Percentiles rank a stretch among this genome's conserved stretches.
Conservation (phyloP, 257 asterid species). For the Ophiorrhiza pumila region DNA sequence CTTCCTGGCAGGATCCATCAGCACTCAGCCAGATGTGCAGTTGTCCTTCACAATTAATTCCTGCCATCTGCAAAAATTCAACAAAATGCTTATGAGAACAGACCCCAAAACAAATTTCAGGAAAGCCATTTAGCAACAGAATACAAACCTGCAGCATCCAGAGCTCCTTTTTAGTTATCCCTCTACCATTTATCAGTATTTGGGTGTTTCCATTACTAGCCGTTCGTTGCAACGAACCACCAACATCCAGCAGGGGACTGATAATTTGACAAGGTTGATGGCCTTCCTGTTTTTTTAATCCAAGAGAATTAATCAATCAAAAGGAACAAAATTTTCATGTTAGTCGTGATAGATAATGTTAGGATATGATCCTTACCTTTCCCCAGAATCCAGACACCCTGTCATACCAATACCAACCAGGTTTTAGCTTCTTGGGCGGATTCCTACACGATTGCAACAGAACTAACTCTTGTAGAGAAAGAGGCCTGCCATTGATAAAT, state of each 20-base stretch:
- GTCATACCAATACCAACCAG: slow-evolving; percentile 93
- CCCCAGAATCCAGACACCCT: slow-evolving; percentile 93
- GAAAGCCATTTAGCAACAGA: slow-evolving; percentile 6
- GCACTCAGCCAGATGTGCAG: slow-evolving; percentile 73
- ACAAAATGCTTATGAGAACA: slow-evolving; percentile 21
- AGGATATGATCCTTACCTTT: slow-evolving; percentile 48
- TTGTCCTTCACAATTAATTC: slow-evolving; percentile 62
- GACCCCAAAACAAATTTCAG: slow-evolving; percentile 7
- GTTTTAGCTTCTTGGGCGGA: slow-evolving; percentile 86
- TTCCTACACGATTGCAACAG: slow-evolving; percentile 54
- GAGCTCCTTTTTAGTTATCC: slow-evolving; percentile 67
- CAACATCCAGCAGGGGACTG: slow-evolving; percentile 53
- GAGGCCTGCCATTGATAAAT: slow-evolving; percentile 49
- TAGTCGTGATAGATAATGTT: not conserved
- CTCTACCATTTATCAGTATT: slow-evolving; percentile 62
- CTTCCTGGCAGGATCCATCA: slow-evolving; percentile 62
- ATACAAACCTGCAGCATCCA: slow-evolving; percentile 56
- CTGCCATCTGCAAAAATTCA: slow-evolving; percentile 45
- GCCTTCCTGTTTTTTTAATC: slow-evolving; percentile 61
- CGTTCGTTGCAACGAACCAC: slow-evolving; percentile 37
- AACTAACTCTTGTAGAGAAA: slow-evolving; percentile 55
- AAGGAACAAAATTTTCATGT: not conserved
- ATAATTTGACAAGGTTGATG: slow-evolving; percentile 78
- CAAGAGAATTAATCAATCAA: not conserved
- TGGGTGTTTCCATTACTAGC: slow-evolving; percentile 83